A percentile compares a stretch with the other conserved stretches of the same genome.
Evolutionary conservation across 2,329 filamentous ascomycete genomes (phyloP).

Genomic region (Corniculantispora saksenae): DNA sequence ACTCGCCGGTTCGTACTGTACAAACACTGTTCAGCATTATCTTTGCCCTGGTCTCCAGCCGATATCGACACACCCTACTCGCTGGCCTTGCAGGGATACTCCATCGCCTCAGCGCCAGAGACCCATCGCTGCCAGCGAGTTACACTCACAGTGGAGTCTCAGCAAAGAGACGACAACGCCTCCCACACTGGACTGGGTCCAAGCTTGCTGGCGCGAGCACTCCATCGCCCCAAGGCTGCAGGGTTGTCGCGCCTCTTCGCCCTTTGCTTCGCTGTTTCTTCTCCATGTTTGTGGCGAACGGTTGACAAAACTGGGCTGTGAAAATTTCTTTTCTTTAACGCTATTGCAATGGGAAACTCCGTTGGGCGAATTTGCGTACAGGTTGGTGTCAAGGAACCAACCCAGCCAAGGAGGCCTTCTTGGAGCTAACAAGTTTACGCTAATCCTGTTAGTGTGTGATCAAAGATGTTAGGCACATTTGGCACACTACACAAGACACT

Average conservation of each 20-base stretch:
- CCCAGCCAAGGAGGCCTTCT: background rate
- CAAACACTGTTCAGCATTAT: background rate
- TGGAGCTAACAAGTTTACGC: too few species aligned
- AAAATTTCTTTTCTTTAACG: background rate
- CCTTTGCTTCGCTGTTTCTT: background rate
- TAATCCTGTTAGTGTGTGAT: too few species aligned
- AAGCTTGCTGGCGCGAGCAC: background rate
- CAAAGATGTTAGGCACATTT: too few species aligned
- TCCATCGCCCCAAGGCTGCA: background rate
- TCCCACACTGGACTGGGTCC: background rate
- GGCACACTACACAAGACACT: background rate
- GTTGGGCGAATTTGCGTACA: background rate
- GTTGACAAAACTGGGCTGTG: background rate
- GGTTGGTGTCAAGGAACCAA: background rate
- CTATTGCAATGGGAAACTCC: background rate
- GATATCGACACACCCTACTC: background rate
- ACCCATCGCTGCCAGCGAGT: background rate
- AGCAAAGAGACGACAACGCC: background rate
- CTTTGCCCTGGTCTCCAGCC: background rate
- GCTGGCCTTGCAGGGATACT: background rate
- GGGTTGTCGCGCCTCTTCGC: background rate
- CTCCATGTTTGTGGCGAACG: background rate
- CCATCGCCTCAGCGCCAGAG: background rate
- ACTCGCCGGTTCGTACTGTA: background rate
- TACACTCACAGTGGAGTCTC: background rate